These are phyloP conservation scores for Dendrocalamus sinicus DNA, from an alignment of 176 grass and related monocot genomes.

Conservation along the genomic window DNA sequence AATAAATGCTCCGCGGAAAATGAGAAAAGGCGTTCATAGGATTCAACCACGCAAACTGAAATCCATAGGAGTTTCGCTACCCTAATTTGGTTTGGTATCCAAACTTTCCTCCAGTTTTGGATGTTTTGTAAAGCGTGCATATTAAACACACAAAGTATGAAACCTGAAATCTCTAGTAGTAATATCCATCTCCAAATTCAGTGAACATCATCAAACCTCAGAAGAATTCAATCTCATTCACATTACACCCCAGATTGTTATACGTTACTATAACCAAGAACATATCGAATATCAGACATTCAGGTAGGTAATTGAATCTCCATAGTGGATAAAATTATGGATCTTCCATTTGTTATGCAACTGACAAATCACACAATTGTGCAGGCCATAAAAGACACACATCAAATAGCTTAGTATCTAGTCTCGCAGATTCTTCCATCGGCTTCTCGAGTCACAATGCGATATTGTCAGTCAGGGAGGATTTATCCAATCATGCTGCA, in stretches of 20 bases:
- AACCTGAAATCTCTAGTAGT: not conserved
- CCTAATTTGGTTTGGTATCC: not conserved
- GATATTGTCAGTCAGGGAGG: conserved; percentile 49
- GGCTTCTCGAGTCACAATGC: conserved; percentile 49
- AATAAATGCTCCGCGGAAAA: not conserved
- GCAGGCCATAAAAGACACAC: conserved; percentile 44
- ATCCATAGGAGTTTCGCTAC: not conserved
- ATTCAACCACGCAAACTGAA: not conserved
- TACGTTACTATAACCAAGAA: conserved; percentile 2
- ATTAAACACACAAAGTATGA: not conserved
- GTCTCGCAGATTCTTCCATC: conserved; percentile 40
- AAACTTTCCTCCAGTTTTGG: not conserved
- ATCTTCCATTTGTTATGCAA: conserved; percentile 54
- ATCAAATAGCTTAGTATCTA: conserved; percentile 47
- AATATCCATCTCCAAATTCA: not conserved
- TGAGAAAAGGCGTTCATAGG: not conserved
- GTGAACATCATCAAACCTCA: not conserved
- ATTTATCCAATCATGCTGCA: conserved; percentile 58
- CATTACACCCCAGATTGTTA: not conserved
- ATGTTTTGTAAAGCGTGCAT: not conserved
- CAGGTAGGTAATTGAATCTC: conserved; percentile 28
- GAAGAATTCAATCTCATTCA: conserved; percentile 3
- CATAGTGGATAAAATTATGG: conserved; percentile 47
- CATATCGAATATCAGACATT: not conserved
- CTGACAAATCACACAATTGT: conserved; percentile 54